Percentiles rank a stretch among this genome's conserved stretches.
Conservation (phyloP, 495 filamentous ascomycete genomes). For the Zalerion maritima region DNA sequence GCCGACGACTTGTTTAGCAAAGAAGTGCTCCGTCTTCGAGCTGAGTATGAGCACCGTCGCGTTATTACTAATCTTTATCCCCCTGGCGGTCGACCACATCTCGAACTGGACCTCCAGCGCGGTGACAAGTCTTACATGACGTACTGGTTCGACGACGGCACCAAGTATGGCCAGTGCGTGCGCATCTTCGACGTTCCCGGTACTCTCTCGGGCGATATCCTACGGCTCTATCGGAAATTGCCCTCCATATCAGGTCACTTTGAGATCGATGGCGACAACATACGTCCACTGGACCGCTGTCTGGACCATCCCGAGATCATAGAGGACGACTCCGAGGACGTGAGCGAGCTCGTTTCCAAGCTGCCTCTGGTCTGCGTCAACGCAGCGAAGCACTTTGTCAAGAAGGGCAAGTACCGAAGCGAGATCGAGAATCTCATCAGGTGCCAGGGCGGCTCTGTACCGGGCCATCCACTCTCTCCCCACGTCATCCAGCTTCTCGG, state of each 20-base stretch:
- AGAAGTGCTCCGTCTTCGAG: slow-evolving; percentile 8
- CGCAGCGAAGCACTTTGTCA: slow-evolving; percentile 14
- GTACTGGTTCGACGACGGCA: slow-evolving; percentile 12
- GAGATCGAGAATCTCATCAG: slow-evolving; percentile 16
- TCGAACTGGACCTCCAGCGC: slow-evolving; percentile 2
- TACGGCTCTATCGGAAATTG: slow-evolving; percentile 11
- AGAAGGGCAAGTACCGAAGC: slow-evolving; percentile 16
- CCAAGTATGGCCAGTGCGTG: slow-evolving; percentile 7
- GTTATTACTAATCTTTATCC: slow-evolving; percentile 8
- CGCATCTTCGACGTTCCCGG: slow-evolving; percentile 12
- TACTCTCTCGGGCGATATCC: slow-evolving; percentile 16
- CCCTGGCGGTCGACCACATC: slow-evolving; percentile 6
- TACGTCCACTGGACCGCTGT: slow-evolving; percentile 5
- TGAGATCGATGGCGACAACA: slow-evolving; percentile 14
- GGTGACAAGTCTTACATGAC: slow-evolving; percentile 4
- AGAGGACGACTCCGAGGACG: slow-evolving; percentile 14
- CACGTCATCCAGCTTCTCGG: slow-evolving; percentile 14
- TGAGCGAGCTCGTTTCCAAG: slow-evolving; percentile 3
- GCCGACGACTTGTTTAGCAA: slow-evolving; percentile 2
- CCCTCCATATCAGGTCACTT: slow-evolving; percentile 3
- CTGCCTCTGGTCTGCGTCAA: slow-evolving; percentile 13
- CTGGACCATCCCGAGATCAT: slow-evolving; percentile 1
- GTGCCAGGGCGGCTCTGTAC: slow-evolving; percentile 15
- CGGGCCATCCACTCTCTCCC: slow-evolving; percentile 8
- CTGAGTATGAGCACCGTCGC: slow-evolving; percentile 6